Percentiles rank a stretch among this genome's conserved stretches.
phyloP scores from a whole-genome alignment of 106 monocot species.

The Vanilla planifolia region DNA sequence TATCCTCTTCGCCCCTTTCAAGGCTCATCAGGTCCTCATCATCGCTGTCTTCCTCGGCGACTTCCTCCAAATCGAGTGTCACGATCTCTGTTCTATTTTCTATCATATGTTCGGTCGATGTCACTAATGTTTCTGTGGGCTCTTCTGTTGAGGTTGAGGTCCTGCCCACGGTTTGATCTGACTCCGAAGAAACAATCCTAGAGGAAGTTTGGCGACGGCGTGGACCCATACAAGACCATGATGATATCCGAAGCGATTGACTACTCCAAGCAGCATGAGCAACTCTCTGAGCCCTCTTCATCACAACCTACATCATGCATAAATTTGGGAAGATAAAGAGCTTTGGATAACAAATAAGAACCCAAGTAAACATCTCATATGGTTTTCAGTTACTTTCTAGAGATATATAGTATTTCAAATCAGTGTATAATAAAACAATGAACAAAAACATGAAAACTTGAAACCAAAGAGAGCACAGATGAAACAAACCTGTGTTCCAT shows the following conservation, averaged over 20 bases:
- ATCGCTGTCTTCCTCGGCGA: constrained; percentile 25
- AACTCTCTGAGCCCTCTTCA: constrained; percentile 78
- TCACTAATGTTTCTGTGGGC: constrained; percentile 11
- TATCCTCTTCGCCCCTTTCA: constrained; percentile 28
- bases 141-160: not conserved
- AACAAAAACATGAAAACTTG: not conserved
- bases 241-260: constrained; percentile 61
- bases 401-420: not conserved
- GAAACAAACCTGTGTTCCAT: constrained; percentile 72
- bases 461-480: not conserved
- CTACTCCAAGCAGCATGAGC: constrained; percentile 92
- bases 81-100: constrained; percentile 28
- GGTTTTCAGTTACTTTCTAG: not conserved
- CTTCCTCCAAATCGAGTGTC: constrained; percentile 28
- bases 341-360: not conserved
- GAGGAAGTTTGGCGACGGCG: constrained; percentile 38
- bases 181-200: constrained; percentile 8
- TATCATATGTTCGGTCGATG: constrained; percentile 10
- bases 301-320: constrained; percentile 81
- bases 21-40: constrained; percentile 51
- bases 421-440: not conserved
- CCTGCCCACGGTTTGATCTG: constrained; percentile 16
- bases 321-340: too few species aligned
- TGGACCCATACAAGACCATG: constrained; percentile 97
- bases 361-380: not conserved